phyloP scores from a whole-genome alignment of 306 rosid genomes.

The Fagus crenata region DNA sequence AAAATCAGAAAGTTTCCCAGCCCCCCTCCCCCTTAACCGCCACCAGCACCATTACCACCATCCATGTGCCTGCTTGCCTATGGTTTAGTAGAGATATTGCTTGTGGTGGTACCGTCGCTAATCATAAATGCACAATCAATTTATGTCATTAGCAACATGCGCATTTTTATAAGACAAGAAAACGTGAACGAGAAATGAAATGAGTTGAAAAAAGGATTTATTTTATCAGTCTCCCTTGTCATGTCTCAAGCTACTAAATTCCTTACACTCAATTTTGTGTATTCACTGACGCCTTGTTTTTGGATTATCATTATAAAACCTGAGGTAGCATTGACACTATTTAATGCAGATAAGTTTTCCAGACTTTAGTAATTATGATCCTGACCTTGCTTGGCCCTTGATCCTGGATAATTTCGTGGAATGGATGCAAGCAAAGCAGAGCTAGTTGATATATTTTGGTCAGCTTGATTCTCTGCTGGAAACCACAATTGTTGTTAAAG shows the following conservation, averaged over 20 bases:
- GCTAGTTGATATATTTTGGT: conserved; percentile 33
- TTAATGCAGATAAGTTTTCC: conserved; percentile 80
- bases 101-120: not conserved
- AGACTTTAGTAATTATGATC: conserved; percentile 58
- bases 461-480: conserved; percentile 45
- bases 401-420: conserved; percentile 92
- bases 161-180: not conserved
- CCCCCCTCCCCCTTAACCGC: too few species aligned
- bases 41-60: too few species aligned
- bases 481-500: conserved; percentile 38
- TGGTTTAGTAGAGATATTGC: not conserved
- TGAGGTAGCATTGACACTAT: not conserved
- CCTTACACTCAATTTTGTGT: not conserved
- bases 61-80: too few species aligned
- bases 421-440: conserved; percentile 70
- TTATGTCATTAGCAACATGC: too few species aligned
- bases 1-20: too few species aligned
- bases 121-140: not conserved
- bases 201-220: not conserved
- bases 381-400: conserved; percentile 97
- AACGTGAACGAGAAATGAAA: not conserved
- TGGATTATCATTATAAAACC: not conserved
- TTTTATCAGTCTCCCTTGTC: not conserved
- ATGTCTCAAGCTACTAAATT: not conserved
- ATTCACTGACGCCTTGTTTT: not conserved